These are phyloP conservation scores for Lepidium sativum DNA, from an alignment of 345 rosid genomes.

Conservation along the genomic window DNA sequence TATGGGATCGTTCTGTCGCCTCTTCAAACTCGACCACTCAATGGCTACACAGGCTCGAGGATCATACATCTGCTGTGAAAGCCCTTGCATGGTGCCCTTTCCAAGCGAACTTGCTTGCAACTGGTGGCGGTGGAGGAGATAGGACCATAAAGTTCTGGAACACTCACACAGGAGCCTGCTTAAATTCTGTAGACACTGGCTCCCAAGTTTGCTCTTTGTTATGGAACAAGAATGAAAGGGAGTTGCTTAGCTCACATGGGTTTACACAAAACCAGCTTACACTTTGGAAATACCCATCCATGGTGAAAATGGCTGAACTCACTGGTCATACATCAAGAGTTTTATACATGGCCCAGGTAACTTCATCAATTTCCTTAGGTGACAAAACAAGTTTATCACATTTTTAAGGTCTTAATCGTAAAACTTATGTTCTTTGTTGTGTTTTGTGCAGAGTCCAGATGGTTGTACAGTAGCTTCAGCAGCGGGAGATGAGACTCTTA, in stretches of 20 bases:
- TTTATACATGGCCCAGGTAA: constrained; percentile 22
- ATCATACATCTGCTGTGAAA: constrained; percentile 39
- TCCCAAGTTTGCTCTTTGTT: constrained; percentile 26
- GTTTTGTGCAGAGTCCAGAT: constrained; percentile 44
- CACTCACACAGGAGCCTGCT: constrained; percentile 25
- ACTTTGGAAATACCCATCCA: no score
- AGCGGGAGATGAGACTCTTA: constrained; percentile 59
- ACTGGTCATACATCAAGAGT: no score
- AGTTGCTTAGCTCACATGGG: constrained; percentile 27
- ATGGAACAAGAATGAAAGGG: constrained; percentile 29
- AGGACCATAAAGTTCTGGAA: constrained; percentile 27
- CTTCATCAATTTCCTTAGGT: neutral
- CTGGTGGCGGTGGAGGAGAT: constrained; percentile 28
- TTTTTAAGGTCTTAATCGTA: neutral
- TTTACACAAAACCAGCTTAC: constrained; percentile 27
- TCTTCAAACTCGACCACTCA: constrained; percentile 30
- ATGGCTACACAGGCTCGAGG: constrained; percentile 29
- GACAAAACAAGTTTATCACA: neutral
- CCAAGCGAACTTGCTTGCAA: constrained; percentile 19
- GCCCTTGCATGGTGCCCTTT: constrained; percentile 45
- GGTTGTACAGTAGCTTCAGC: constrained; percentile 65
- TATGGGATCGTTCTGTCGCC: constrained; percentile 26
- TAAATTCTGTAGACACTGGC: constrained; percentile 29
- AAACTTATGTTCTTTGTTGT: neutral
- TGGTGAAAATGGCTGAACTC: no score